Evolutionary conservation across 2,329 filamentous ascomycete genomes (phyloP), one percentile per base, ranked within the genome.

Genomic region (Passalora sequoiae): DNA sequence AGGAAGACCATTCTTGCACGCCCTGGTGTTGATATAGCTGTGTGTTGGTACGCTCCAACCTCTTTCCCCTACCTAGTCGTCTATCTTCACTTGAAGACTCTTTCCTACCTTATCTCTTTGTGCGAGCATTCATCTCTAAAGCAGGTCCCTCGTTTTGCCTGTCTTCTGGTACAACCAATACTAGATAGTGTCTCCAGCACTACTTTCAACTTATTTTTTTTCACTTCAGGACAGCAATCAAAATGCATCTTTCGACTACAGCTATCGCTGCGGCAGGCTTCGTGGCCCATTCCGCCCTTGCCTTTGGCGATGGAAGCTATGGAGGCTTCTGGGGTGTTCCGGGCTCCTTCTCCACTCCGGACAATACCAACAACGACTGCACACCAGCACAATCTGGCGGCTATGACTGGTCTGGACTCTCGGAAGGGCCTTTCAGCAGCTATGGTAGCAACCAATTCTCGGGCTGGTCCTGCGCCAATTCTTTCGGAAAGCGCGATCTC

Each of bases 301-400:
- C 69, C 50, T 65, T 64, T 37, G 60, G 51, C 54, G 43, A 40
- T 38, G 29, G 40, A 22, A 38, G 29, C 9, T 42, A 47, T 36
- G 42, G 44, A 9, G 20, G 32, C 28, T 47, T 77, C 73, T 62
- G 66, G 49, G 66, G 68, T 46, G 66, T 71, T 51, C 70, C 72
- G 43, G 59, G 66, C 36, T 65, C 72, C 47, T 94, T 81, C 74
- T 72, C 72, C 37, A 83, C 75, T 65, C 87, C 88, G 9, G 68
- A 70, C 46, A 88, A 86, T 74, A 80, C 76, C 60, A 71, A 87
- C 71, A 92, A 92, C 72, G 68, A 83, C 58, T 96, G 91, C 69
- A 80, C 76, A 46, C 64, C 75, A n/a, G 66, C 80, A 54, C 86
- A 94, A 70, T 68, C 75, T 51, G 54, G 60, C 16, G 89, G 88